Evolutionary conservation across 1,284 basidiomycete genomes (phyloP).

Genomic region (Papiliotrema fonsecae): DNA sequence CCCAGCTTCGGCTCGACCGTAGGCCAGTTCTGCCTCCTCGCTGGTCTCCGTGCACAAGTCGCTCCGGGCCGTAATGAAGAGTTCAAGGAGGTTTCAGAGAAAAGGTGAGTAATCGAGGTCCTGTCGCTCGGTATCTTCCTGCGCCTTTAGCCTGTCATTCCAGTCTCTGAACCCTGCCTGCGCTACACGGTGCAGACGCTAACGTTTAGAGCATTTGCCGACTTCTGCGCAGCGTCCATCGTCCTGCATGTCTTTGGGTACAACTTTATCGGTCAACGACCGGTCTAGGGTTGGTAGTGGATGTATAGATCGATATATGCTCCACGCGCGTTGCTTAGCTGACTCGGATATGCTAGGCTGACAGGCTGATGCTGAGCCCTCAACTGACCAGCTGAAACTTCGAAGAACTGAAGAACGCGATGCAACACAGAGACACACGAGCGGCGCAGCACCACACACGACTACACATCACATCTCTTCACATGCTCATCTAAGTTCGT

Average conservation of each 20-base stretch:
- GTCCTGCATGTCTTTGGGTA: slow-evolving; percentile 97
- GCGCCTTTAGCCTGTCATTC: no score
- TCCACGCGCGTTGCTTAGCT: no score
- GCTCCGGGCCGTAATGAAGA: slow-evolving; percentile 61
- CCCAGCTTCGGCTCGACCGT: slow-evolving; percentile 84
- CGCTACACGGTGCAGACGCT: background rate
- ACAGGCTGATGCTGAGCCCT: no score
- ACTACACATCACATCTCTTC: no score
- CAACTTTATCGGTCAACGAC: slow-evolving; percentile 77
- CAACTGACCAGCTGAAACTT: no score
- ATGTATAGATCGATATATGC: background rate
- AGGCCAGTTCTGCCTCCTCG: slow-evolving; percentile 93
- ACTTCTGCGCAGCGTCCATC: slow-evolving; percentile 89
- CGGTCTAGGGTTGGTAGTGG: background rate
- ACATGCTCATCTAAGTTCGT: no score
- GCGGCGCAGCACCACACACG: no score
- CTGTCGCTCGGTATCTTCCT: no score
- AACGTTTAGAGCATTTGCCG: slow-evolving; percentile 76
- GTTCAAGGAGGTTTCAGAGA: slow-evolving; percentile 89
- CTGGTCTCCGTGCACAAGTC: slow-evolving; percentile 85
- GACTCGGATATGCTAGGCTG: no score
- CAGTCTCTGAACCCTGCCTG: background rate
- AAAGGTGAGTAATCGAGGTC: slow-evolving; percentile 71
- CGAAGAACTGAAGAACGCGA: no score
- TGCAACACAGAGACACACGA: no score